Evolutionary conservation across 768 basidiomycete species (phyloP).

Genomic region (Tulasnella sp.): DNA sequence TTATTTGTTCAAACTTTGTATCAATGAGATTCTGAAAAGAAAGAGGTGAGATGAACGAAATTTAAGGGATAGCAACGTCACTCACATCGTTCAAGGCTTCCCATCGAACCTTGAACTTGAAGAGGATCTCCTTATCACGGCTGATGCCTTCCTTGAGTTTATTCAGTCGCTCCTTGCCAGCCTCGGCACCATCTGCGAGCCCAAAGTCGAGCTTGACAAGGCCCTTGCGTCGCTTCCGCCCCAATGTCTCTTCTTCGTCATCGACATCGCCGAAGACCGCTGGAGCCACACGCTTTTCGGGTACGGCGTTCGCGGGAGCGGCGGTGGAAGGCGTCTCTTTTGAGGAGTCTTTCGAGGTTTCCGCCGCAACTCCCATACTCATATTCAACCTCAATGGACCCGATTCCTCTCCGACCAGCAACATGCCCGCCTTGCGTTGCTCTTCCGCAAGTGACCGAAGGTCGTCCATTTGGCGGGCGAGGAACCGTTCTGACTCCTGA

Average conservation of each 20-base stretch:
- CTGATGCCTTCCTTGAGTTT: slow-evolving; percentile 73
- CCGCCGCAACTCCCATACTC: slow-evolving; percentile 58
- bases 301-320: slow-evolving; percentile 26
- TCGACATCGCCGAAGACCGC: slow-evolving; percentile 62
- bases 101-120: slow-evolving; percentile 86
- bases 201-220: slow-evolving; percentile 90
- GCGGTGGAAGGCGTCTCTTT: slow-evolving; percentile 45
- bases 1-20: slow-evolving; percentile 78
- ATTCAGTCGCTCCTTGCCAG: slow-evolving; percentile 73
- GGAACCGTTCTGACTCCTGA: slow-evolving; percentile 87
- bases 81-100: slow-evolving; percentile 84
- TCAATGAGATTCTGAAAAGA: slow-evolving; percentile 68
- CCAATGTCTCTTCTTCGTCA: slow-evolving; percentile 76
- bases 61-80: slow-evolving; percentile 23
- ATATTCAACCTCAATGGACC: slow-evolving; percentile 53
- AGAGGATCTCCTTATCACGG: slow-evolving; percentile 68
- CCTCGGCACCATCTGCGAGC: slow-evolving; percentile 71
- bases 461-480: slow-evolving; percentile 92
- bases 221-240: slow-evolving; percentile 71
- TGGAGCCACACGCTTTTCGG: slow-evolving; percentile 28
- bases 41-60: not conserved
- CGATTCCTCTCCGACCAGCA: slow-evolving; percentile 87
- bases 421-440: slow-evolving; percentile 83
- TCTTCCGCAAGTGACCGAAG: slow-evolving; percentile 88
- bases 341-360: slow-evolving; percentile 44